Conservation (phyloP, 352 stramenopile species). For the Bremia lactucae region DNA sequence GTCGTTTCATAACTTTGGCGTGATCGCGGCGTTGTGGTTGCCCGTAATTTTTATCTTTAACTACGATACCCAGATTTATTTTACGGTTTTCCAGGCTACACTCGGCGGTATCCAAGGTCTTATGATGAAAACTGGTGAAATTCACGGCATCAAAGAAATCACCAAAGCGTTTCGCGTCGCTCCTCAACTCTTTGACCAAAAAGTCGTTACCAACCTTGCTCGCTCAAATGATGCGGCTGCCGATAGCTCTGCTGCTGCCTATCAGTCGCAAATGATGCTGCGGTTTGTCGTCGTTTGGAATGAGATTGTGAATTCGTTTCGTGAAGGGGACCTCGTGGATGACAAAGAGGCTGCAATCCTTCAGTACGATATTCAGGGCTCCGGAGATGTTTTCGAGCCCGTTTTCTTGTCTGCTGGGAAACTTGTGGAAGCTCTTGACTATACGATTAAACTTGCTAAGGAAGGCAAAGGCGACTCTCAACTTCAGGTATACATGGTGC, state of each 20-base stretch:
- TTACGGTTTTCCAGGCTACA: slow-evolving; percentile 55
- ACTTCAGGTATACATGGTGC: slow-evolving; percentile 50
- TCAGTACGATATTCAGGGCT: slow-evolving; percentile 64
- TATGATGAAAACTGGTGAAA: slow-evolving; percentile 64
- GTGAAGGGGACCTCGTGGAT: slow-evolving; percentile 57
- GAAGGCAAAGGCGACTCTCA: slow-evolving; percentile 59
- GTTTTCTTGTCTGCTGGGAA: slow-evolving; percentile 74
- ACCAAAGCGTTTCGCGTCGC: slow-evolving; percentile 56
- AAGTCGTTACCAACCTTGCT: slow-evolving; percentile 55
- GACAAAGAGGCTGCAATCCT: slow-evolving; percentile 66
- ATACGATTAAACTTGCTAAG: slow-evolving; percentile 48
- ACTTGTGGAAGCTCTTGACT: slow-evolving; percentile 48
- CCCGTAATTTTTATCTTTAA: slow-evolving; percentile 68
- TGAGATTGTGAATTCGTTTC: slow-evolving; percentile 71
- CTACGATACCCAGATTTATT: slow-evolving; percentile 77
- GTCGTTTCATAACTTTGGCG: slow-evolving; percentile 61
- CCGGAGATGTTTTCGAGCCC: slow-evolving; percentile 63
- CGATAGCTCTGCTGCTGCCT: slow-evolving; percentile 32
- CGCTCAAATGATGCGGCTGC: slow-evolving; percentile 44
- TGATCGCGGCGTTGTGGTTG: slow-evolving; percentile 50
- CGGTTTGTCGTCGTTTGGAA: slow-evolving; percentile 78
- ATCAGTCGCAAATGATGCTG: slow-evolving; percentile 63
- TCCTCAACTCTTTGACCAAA: slow-evolving; percentile 57
- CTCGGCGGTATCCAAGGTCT: slow-evolving; percentile 42
- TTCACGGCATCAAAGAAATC: slow-evolving; percentile 55